phyloP scores from a whole-genome alignment of 2,329 filamentous ascomycete genomes.

The Stenocarpella maydis region DNA sequence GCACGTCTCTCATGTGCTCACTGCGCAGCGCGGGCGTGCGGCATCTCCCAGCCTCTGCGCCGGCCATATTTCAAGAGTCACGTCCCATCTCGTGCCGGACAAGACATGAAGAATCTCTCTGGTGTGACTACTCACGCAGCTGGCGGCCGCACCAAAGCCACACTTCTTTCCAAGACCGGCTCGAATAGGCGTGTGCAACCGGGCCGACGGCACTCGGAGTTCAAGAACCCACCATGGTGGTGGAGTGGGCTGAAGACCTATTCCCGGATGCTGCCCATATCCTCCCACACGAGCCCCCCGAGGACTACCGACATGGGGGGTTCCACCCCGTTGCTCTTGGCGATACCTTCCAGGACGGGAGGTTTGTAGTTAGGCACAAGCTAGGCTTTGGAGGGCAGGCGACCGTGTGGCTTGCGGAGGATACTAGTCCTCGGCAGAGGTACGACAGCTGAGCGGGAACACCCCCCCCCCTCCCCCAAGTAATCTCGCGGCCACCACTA shows the following conservation, averaged over 20 bases:
- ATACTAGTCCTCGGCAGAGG: neutral
- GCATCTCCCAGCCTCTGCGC: neutral
- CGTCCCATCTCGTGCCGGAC: conserved; percentile 4
- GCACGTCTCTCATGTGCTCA: neutral
- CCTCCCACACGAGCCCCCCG: conserved; percentile 8
- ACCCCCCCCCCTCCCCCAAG: too few relatives aligned
- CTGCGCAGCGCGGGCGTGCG: too few relatives aligned
- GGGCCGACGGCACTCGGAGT: neutral
- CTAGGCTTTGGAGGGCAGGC: conserved; percentile 20
- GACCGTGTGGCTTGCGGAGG: conserved; percentile 5
- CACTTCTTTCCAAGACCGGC: neutral
- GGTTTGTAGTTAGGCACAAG: conserved; percentile 7
- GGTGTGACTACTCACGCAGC: neutral
- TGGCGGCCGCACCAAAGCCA: neutral
- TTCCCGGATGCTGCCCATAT: neutral
- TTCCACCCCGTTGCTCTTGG: conserved; percentile 10
- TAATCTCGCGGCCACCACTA: neutral
- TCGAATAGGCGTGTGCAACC: neutral
- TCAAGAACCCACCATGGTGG: conserved; percentile 3
- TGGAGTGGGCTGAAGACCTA: neutral
- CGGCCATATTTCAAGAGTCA: conserved; percentile 13
- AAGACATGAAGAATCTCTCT: neutral
- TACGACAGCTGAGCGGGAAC: neutral
- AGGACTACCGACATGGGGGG: neutral
- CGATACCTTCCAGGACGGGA: conserved; percentile 26